Conservation (phyloP, 2,329 filamentous ascomycete genomes). For the Alternaria consortialis region DNA sequence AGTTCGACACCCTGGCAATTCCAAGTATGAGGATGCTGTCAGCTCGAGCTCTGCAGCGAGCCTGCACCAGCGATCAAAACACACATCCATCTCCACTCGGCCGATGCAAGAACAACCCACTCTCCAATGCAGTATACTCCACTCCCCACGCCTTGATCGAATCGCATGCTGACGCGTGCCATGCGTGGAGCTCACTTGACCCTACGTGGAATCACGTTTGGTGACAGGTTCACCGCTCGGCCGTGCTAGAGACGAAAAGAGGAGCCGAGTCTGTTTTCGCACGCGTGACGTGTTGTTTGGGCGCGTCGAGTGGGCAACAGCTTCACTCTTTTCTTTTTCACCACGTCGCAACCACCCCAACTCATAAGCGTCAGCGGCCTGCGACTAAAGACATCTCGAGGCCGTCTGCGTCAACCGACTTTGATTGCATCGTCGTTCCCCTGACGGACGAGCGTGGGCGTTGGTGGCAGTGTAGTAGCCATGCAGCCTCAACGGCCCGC, state of each 20-base stretch:
- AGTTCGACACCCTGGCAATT: slow-evolving; percentile 6
- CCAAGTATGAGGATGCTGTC: neutral
- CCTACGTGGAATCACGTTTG: slow-evolving; percentile 28
- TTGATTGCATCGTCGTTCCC: slow-evolving; percentile 6
- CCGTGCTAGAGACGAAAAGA: slow-evolving; percentile 15
- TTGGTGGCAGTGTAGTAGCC: slow-evolving; percentile 24
- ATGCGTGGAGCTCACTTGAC: slow-evolving; percentile 39
- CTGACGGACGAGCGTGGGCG: slow-evolving; percentile 10
- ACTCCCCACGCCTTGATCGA: slow-evolving; percentile 26
- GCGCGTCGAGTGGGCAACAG: slow-evolving; percentile 30
- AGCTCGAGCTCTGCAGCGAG: neutral
- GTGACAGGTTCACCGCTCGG: slow-evolving; percentile 18
- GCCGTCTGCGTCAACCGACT: neutral
- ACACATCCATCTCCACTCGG: slow-evolving; percentile 13
- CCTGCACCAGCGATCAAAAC: slow-evolving; percentile 11
- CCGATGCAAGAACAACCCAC: slow-evolving; percentile 5
- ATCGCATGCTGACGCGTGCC: slow-evolving; percentile 46
- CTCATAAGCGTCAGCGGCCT: slow-evolving; percentile 3
- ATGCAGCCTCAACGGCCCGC: slow-evolving; percentile 26
- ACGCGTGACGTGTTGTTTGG: slow-evolving; percentile 36
- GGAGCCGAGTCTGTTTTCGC: slow-evolving; percentile 14
- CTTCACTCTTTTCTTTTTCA: neutral
- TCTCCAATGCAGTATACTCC: neutral
- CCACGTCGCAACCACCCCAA: slow-evolving; percentile 12
- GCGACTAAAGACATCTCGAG: slow-evolving; percentile 17